Base-by-base conservation (phyloP, 2,329 filamentous ascomycete species). In the Pestalotiopsis sp. region DNA sequence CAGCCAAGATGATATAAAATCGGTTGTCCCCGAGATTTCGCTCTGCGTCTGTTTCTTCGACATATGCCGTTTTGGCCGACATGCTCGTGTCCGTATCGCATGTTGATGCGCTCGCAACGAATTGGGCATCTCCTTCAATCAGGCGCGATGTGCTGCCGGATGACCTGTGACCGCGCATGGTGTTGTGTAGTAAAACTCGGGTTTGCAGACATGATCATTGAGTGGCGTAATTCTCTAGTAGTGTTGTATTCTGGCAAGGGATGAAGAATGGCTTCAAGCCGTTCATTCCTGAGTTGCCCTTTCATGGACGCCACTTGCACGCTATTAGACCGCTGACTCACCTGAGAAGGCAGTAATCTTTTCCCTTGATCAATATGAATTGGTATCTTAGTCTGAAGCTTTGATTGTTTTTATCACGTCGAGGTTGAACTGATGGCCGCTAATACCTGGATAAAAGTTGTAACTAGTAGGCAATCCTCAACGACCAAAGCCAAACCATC, bases 401-500 rank as follows among this genome's bases (percentile, higher is more conserved):
- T 59, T 59, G 52, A 23, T 27, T 59, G 27, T 59, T 59, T 31
- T 27, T 13, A 57, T 17, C 6, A 31, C 13, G 23, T 59, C 23
- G n/a, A 23, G 27, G 20, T 27, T 59, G 23, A 23, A 27, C 23
- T 27, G 9, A 27, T 27, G 23, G 13, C 20, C 57, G 20, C 57
- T 25, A 59, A 59, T 63, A 60, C 25, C 17, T 60, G 11, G 23
- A 60, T n/a, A n/a, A 31, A 14, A 52, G 17, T n/a, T 52, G 45
- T 17, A n/a, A 52, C 45, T 52, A 52, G 17, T 2, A 52, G 45
- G 45, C 45, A 14, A 14, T 31, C 39, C 17, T 74, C 66, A 66
- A 67, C 87, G 81, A 59, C 87, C 87, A 77, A 94, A 94, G 0
- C 92, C 90, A 80, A 95, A 95, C 92, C 92, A 95, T 23, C 92